phyloP scores from a whole-genome alignment of 352 stramenopile species.

The Aphanomyces cochlioides region DNA sequence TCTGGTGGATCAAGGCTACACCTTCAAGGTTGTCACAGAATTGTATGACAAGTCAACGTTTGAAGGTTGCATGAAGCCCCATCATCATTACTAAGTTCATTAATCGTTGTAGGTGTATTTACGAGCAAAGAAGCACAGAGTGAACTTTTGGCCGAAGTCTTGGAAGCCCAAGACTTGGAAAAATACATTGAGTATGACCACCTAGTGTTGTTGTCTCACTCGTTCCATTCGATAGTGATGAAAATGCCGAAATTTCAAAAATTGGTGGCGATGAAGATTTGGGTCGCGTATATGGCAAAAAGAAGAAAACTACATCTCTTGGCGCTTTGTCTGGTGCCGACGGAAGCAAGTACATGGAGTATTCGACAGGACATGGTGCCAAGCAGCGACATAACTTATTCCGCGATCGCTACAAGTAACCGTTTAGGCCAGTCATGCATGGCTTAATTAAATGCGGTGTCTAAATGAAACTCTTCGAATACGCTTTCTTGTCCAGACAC shows the following conservation, averaged over 20 bases:
- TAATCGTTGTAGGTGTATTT: constrained; percentile 44
- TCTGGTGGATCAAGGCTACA: constrained; percentile 99
- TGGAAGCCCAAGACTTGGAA: constrained; percentile 70
- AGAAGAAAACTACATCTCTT: constrained; percentile 72
- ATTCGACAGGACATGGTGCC: constrained; percentile 71
- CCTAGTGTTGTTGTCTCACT: too few relatives aligned
- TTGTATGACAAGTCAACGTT: constrained; percentile 82
- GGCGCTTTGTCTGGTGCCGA: constrained; percentile 73
- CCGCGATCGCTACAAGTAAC: constrained; percentile 62
- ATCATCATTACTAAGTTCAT: background rate
- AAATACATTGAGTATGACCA: constrained; percentile 50
- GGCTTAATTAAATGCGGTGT: too few relatives aligned
- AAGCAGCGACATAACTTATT: constrained; percentile 86
- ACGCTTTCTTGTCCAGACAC: background rate
- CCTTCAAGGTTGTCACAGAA: constrained; percentile 99
- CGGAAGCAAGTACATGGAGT: constrained; percentile 83
- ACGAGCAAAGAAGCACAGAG: constrained; percentile 76
- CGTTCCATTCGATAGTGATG: constrained; percentile 35
- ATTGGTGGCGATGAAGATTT: constrained; percentile 79
- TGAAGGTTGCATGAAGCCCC: constrained; percentile 34
- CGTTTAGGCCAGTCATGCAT: too few relatives aligned
- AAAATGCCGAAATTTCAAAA: constrained; percentile 56
- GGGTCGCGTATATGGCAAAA: constrained; percentile 69
- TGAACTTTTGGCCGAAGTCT: constrained; percentile 69
- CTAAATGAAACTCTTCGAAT: too few relatives aligned